phyloP scores from a whole-genome alignment of 2,329 filamentous ascomycete genomes.

The Colletotrichum sp. region DNA sequence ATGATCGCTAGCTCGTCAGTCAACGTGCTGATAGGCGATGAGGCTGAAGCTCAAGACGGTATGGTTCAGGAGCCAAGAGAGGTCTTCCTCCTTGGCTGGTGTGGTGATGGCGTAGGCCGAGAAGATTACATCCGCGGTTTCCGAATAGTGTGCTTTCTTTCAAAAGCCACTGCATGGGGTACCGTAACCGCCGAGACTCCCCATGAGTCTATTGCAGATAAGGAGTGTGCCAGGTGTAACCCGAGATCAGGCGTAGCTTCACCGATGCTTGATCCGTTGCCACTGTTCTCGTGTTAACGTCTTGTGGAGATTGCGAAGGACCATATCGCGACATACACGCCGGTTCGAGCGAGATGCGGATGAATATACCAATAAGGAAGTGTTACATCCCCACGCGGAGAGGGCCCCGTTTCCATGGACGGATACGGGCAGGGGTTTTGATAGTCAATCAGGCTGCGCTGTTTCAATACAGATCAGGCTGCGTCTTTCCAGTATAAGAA shows the following conservation, averaged over 20 bases:
- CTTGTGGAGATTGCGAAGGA: background rate
- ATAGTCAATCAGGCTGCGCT: background rate
- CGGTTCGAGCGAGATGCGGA: background rate
- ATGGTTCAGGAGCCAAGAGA: fast-evolving
- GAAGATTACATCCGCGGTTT: fast-evolving
- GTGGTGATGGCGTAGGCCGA: background rate
- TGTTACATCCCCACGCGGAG: no score
- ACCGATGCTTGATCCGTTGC: background rate
- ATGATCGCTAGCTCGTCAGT: no score
- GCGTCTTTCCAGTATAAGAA: background rate
- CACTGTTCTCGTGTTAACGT: background rate
- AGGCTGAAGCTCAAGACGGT: background rate
- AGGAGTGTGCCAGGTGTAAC: background rate
- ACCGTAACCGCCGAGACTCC: background rate
- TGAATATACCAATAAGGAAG: background rate
- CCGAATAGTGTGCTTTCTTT: background rate
- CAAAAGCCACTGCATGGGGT: background rate
- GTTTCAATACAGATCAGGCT: background rate
- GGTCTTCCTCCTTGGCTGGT: background rate
- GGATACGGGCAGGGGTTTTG: background rate
- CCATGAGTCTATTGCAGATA: background rate
- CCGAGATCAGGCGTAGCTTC: background rate
- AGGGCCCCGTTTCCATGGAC: no score
- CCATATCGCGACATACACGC: background rate
- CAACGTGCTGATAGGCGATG: no score